phyloP scores from a whole-genome alignment of 2,329 filamentous ascomycete genomes.

The Aureobasidium sp. region DNA sequence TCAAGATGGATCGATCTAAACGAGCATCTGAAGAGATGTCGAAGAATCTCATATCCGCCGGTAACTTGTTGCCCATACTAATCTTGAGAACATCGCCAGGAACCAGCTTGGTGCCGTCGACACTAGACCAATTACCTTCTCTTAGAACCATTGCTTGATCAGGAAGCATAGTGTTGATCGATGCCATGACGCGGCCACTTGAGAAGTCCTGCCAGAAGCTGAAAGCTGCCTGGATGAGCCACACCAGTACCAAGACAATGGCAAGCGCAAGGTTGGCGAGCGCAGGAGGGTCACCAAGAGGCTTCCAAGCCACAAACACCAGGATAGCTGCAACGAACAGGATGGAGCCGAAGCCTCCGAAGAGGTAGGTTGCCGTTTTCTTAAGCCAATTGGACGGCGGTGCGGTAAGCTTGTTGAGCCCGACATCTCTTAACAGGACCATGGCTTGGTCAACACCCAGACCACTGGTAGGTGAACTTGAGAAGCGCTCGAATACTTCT shows the following conservation, averaged over 20 bases:
- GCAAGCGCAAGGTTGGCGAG: conserved; percentile 65
- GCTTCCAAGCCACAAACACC: conserved; percentile 71
- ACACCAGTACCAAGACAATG: conserved; percentile 65
- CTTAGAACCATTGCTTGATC: conserved; percentile 61
- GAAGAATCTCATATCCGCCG: conserved; percentile 65
- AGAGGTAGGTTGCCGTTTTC: conserved; percentile 62
- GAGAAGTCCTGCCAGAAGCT: conserved; percentile 67
- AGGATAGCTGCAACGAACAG: conserved; percentile 62
- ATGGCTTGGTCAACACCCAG: conserved; percentile 54
- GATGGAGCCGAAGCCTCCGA: conserved; percentile 69
- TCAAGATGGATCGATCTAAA: conserved; percentile 68
- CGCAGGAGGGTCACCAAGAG: conserved; percentile 64
- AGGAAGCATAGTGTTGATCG: conserved; percentile 73
- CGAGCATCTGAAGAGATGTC: conserved; percentile 62
- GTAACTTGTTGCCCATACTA: conserved; percentile 66
- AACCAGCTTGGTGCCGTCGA: conserved; percentile 50
- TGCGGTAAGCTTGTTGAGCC: conserved; percentile 59
- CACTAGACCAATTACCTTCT: conserved; percentile 43
- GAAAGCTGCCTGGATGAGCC: conserved; percentile 48
- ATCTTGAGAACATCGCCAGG: conserved; percentile 64
- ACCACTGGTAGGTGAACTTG: conserved; percentile 50
- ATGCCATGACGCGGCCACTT: conserved; percentile 68
- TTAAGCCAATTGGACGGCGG: conserved; percentile 55
- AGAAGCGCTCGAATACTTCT: conserved; percentile 54
- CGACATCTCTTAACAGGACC: conserved; percentile 52